Evolutionary conservation across 805 yeast genomes (phyloP), one percentile per base, ranked within the genome.

Genomic region (Millerozyma acaciae): DNA sequence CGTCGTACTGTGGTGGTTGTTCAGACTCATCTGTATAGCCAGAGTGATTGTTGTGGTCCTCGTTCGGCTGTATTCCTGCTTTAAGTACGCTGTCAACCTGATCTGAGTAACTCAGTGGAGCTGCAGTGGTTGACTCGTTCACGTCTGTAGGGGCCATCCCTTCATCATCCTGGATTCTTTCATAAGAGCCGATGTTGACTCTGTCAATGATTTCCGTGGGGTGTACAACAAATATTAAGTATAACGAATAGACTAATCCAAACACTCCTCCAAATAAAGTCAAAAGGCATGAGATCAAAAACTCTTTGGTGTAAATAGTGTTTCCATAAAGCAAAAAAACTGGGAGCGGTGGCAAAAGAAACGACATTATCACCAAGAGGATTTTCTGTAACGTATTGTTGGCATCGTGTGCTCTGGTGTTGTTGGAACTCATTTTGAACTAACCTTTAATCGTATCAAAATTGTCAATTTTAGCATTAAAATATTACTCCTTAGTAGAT

Each of bases 281-380:
- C 35, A 62, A 50, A 14, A 62, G 30, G 6, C 62, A 47, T 5
- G 55, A 33, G 15, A 63, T 46, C 21, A 55, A 49, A 29, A 62
- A 57, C 39, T 62, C 67, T 43, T 55, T 56, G 37, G 61, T 60
- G 32, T 46, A 50, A 24, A 60, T 38, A n/a, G 57, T 43, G 35
- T 54, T 51, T 32, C 50, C 49, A 10, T 50, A 48, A 31, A 60
- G 38, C 9, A 65, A 42, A 30, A 55, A 56, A 17, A 65, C 46
- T 2, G 70, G 67, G 33, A 61, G 50, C 3, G 71, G 70, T 10
- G 72, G 70, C 20, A 65, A 34, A 7, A 63, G 40, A 14, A 62
- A 28, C 15, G 58, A 64, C 40, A 61, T 40, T 10, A 61, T 26
- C n/a, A 50, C 53, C 35, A 64, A 43, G 26, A 62, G 38, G 18